Conservation (phyloP, 2,329 filamentous ascomycete genomes). For the Aurifilum marmelostoma region DNA sequence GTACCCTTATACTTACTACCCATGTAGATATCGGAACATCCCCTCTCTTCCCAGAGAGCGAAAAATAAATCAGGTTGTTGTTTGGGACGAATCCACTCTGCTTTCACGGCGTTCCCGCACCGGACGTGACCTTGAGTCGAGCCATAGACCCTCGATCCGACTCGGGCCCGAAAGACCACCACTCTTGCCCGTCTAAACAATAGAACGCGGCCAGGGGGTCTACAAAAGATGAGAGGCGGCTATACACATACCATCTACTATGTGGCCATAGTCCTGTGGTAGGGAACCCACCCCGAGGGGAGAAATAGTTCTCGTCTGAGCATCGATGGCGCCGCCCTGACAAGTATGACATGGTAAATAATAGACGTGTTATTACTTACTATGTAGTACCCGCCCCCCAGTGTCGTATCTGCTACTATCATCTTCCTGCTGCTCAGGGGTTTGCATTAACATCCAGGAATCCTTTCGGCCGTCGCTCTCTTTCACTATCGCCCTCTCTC, state of each 20-base stretch:
- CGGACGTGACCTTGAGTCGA: background rate
- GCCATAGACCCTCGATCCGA: background rate
- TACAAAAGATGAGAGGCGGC: background rate
- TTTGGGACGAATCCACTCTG: background rate
- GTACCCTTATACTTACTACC: too few species aligned
- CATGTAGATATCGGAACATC: too few species aligned
- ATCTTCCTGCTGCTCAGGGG: slow-evolving; percentile 5
- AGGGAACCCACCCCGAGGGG: background rate
- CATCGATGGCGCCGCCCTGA: background rate
- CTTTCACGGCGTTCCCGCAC: background rate
- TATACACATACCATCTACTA: background rate
- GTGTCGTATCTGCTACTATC: background rate
- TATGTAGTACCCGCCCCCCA: background rate
- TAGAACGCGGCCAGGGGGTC: background rate
- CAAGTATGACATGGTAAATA: background rate
- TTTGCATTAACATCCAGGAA: slow-evolving; percentile 10
- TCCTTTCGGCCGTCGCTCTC: background rate
- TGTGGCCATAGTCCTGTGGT: background rate
- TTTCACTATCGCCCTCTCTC: background rate
- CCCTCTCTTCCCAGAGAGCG: too few species aligned
- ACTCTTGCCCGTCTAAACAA: background rate
- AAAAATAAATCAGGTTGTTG: background rate
- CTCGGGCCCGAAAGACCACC: background rate
- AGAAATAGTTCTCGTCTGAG: background rate
- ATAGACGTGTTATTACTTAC: background rate